phyloP scores from a whole-genome alignment of 1,139 yeast species.

The Kurtzmaniella quercitrusa region DNA sequence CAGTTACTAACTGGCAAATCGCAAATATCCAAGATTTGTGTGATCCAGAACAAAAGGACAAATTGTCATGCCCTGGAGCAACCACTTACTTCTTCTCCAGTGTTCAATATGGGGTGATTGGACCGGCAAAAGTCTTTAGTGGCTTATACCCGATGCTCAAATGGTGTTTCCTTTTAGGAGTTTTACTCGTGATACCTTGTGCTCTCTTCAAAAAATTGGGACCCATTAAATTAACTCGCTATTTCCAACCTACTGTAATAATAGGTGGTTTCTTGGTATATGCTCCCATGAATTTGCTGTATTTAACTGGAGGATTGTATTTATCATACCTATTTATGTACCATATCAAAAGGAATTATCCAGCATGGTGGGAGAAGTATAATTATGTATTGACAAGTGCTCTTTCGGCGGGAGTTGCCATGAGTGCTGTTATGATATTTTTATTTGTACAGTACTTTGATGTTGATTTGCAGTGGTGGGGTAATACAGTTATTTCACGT shows the following conservation, averaged over 20 bases:
- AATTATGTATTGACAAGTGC: constrained; percentile 59
- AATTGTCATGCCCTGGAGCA: constrained; percentile 30
- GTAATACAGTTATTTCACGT: constrained; percentile 36
- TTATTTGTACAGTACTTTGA: constrained; percentile 49
- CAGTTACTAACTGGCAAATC: constrained; percentile 27
- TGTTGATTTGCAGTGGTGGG: constrained; percentile 48
- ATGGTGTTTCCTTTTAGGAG: constrained; percentile 32
- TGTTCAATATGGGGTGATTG: constrained; percentile 34
- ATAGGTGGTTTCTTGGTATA: constrained; percentile 43
- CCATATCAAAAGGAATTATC: constrained; percentile 43
- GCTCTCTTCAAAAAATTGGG: constrained; percentile 20
- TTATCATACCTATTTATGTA: constrained; percentile 50
- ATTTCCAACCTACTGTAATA: constrained; percentile 46
- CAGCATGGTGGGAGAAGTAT: constrained; percentile 62
- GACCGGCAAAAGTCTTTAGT: constrained; percentile 29
- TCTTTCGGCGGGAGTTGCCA: constrained; percentile 57
- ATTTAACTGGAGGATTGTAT: constrained; percentile 49
- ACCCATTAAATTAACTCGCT: constrained; percentile 20
- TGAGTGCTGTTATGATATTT: constrained; percentile 50
- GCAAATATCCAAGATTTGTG: constrained; percentile 23
- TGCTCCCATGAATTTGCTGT: constrained; percentile 56
- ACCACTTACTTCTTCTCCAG: constrained; percentile 29
- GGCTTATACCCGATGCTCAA: constrained; percentile 30
- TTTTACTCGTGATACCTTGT: constrained; percentile 23
- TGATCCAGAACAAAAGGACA: constrained; percentile 21